Evolutionary conservation across 1,284 basidiomycete genomes (phyloP).

Genomic region (Rhodotorula sp.): DNA sequence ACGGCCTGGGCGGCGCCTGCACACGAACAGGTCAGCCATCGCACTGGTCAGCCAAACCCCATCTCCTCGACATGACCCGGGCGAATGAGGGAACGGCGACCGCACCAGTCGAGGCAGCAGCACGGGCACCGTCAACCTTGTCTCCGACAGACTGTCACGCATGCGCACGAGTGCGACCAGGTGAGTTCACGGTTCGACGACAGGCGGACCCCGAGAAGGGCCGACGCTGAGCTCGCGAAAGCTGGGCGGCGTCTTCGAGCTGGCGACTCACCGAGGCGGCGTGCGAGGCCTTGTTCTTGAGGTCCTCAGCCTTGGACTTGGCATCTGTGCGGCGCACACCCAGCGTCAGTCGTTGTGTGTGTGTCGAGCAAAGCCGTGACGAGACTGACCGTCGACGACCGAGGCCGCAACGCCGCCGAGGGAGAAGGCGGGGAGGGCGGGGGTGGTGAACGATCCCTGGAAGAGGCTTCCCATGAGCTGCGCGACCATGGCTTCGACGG

Average conservation of each 20-base stretch:
- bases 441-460: constrained; percentile 32
- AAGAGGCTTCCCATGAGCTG: constrained; percentile 24
- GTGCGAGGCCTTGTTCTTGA: constrained; percentile 32
- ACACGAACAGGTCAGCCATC: background rate
- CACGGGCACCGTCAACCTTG: constrained; percentile 42
- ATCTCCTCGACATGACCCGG: background rate
- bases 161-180: background rate
- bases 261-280: constrained; percentile 10
- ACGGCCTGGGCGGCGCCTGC: constrained; percentile 30
- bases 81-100: background rate
- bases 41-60: background rate
- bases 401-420: constrained; percentile 38
- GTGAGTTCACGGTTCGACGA: background rate
- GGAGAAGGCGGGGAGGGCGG: constrained; percentile 31
- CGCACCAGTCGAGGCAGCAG: constrained; percentile 36
- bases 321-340: constrained; percentile 25
- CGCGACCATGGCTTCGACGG: constrained; percentile 9
- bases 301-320: constrained; percentile 40
- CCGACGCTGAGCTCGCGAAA: constrained; percentile 6
- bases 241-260: no score
- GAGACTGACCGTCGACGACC: constrained; percentile 36
- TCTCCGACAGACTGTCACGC: constrained; percentile 32
- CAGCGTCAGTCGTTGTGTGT: background rate
- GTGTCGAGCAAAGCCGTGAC: background rate
- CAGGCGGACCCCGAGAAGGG: constrained; percentile 7